Conservation (phyloP, 192 early-diverging fungal species). For the Lunasporangiospora selenospora region DNA sequence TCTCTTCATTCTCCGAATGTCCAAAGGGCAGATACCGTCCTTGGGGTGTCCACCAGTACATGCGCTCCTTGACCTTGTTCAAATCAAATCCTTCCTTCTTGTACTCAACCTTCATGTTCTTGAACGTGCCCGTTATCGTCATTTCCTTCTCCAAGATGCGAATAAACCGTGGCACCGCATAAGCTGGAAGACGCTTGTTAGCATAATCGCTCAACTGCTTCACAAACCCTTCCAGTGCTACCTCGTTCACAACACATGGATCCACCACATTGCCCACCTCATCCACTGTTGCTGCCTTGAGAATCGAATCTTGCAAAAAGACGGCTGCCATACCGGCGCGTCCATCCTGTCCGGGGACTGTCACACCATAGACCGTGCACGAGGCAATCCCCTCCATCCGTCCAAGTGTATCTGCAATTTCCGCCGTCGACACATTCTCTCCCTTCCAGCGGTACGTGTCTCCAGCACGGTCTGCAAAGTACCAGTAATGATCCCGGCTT, state of each 20-base stretch:
- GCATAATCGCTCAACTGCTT: slow-evolving; percentile 43
- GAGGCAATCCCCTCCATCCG: slow-evolving; percentile 58
- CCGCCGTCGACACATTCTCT: slow-evolving; percentile 65
- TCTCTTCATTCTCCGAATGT: slow-evolving; percentile 12
- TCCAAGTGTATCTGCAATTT: slow-evolving; percentile 64
- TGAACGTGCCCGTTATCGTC: slow-evolving; percentile 38
- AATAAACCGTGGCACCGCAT: slow-evolving; percentile 71
- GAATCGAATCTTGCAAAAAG: slow-evolving; percentile 52
- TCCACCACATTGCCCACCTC: neutral
- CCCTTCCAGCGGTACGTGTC: slow-evolving; percentile 80
- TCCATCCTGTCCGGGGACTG: slow-evolving; percentile 64
- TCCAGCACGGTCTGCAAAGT: slow-evolving; percentile 73
- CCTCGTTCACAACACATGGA: slow-evolving; percentile 8
- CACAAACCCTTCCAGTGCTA: slow-evolving; percentile 30
- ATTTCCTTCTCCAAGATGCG: slow-evolving; percentile 55
- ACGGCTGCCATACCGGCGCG: slow-evolving; percentile 76
- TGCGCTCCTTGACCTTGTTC: slow-evolving; percentile 25
- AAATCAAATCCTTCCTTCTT: slow-evolving; percentile 38
- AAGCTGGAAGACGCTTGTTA: slow-evolving; percentile 55
- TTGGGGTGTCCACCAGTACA: slow-evolving; percentile 44
- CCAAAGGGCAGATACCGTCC: slow-evolving; percentile 22
- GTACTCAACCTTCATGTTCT: slow-evolving; percentile 38
- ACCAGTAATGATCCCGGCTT: slow-evolving; percentile 59
- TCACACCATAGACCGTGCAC: slow-evolving; percentile 70
- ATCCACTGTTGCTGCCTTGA: slow-evolving; percentile 14